Percentiles rank a stretch among this genome's conserved stretches.
These are phyloP conservation scores for Diaporthe sp. DNA, from an alignment of 2,329 filamentous ascomycete genomes.

Conservation along the genomic window DNA sequence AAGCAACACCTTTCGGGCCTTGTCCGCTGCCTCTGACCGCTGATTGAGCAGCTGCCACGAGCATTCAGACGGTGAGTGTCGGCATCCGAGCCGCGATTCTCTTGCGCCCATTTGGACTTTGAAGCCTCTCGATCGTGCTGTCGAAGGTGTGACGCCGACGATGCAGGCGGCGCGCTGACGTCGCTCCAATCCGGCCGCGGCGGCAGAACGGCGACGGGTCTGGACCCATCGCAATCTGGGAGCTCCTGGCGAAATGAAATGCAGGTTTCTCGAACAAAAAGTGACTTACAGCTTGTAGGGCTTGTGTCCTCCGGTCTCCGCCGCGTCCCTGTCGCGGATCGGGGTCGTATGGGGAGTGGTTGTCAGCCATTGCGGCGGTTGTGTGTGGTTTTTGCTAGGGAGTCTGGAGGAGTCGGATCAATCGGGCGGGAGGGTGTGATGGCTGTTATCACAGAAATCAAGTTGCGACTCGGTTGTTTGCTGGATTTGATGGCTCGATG, in stretches of 20 bases:
- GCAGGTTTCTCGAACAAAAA: not conserved
- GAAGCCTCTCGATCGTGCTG: not conserved
- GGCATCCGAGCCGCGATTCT: too few species aligned
- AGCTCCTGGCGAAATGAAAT: slow-evolving; percentile 6
- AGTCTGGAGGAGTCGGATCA: slow-evolving; percentile 4
- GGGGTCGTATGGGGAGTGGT: slow-evolving; percentile 35
- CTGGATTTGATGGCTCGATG: slow-evolving; percentile 23
- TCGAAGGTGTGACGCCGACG: not conserved
- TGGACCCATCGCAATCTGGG: slow-evolving; percentile 14
- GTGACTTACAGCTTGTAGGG: slow-evolving; percentile 30
- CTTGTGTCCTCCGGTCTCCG: slow-evolving; percentile 28
- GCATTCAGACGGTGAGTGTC: not conserved
- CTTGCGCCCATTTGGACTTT: not conserved
- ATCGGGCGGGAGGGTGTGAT: slow-evolving; percentile 9
- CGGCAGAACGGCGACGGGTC: not conserved
- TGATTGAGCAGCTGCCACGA: not conserved
- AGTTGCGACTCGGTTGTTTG: not conserved
- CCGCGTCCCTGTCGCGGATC: slow-evolving; percentile 32
- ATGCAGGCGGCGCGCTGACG: slow-evolving; percentile 24
- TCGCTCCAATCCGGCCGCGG: slow-evolving; percentile 15
- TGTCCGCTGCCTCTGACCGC: not conserved
- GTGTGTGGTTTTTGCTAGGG: slow-evolving; percentile 3
- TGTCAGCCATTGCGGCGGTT: slow-evolving; percentile 29
- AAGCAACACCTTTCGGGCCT: not conserved
- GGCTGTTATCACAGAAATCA: not conserved